Conservation (phyloP, 106 monocot genomes). For the Dendrobium chrysotoxum region DNA sequence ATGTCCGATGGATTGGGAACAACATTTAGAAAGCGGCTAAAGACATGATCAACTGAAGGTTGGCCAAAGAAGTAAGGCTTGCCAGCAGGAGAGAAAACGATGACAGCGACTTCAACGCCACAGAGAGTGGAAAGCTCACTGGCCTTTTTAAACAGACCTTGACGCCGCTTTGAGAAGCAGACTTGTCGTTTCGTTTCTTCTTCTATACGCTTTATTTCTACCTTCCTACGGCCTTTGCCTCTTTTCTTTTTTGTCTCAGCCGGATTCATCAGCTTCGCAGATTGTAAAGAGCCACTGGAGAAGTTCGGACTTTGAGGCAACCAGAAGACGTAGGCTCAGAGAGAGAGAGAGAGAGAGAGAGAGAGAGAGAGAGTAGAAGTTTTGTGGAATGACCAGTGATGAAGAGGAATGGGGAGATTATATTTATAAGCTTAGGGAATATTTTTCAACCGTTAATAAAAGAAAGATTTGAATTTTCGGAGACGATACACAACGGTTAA, state of each 20-base stretch:
- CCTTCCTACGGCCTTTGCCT: neutral
- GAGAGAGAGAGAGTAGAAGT: no score
- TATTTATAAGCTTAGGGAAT: no score
- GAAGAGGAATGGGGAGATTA: no score
- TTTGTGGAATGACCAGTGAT: no score
- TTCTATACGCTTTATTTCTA: neutral
- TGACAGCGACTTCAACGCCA: neutral
- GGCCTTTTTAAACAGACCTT: slow-evolving; percentile 9
- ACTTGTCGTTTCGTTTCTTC: neutral
- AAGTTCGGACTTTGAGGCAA: no score
- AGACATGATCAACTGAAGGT: neutral
- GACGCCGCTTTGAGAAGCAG: neutral
- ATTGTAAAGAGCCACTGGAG: no score
- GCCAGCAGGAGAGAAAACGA: slow-evolving; percentile 3
- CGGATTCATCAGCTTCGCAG: no score
- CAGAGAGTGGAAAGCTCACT: slow-evolving; percentile 13
- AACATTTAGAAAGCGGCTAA: neutral
- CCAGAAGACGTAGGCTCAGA: no score
- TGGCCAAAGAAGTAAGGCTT: slow-evolving; percentile 7
- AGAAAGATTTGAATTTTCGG: no score
- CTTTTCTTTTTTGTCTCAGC: neutral
- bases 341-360: no score
- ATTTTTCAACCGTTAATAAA: no score
- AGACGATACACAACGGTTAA: no score
- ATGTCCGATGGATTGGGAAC: neutral